phyloP scores from a whole-genome alignment of 306 rosid genomes.

The Begonia fuchsioides region DNA sequence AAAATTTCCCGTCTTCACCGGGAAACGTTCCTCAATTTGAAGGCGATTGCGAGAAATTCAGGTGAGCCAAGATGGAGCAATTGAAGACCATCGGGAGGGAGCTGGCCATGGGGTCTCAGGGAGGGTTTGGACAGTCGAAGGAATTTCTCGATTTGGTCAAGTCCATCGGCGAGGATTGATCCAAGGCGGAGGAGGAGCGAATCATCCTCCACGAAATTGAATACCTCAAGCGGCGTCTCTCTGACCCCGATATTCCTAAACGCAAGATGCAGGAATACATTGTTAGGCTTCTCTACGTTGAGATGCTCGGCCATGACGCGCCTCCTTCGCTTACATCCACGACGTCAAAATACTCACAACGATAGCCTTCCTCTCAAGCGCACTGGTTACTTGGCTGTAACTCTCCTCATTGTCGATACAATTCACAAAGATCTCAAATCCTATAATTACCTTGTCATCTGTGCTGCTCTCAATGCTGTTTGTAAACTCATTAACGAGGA shows the following conservation, averaged over 20 bases:
- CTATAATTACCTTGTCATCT: conserved; percentile 70
- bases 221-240: conserved; percentile 68
- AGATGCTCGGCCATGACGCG: conserved; percentile 91
- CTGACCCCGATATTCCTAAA: conserved; percentile 75
- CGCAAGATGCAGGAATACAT: conserved; percentile 95
- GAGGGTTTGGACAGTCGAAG: conserved; percentile 86
- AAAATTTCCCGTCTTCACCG: no score
- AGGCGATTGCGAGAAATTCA: not conserved
- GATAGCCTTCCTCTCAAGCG: conserved; percentile 59
- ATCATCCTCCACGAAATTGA: conserved; percentile 86
- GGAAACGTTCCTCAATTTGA: no score
- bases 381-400: conserved; percentile 90
- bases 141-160: conserved; percentile 82
- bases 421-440: conserved; percentile 85
- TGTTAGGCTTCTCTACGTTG: conserved; percentile 73
- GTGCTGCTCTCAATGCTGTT: conserved; percentile 78
- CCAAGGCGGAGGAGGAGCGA: conserved; percentile 90
- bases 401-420: conserved; percentile 83
- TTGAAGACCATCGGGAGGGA: conserved; percentile 84
- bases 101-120: conserved; percentile 95
- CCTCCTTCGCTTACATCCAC: conserved; percentile 89
- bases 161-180: conserved; percentile 94
- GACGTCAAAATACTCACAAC: conserved; percentile 95
- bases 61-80: no score
- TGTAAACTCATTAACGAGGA: conserved; percentile 81